phyloP scores from a whole-genome alignment of 352 stramenopile species.

The Heterotrichella gracilis region DNA sequence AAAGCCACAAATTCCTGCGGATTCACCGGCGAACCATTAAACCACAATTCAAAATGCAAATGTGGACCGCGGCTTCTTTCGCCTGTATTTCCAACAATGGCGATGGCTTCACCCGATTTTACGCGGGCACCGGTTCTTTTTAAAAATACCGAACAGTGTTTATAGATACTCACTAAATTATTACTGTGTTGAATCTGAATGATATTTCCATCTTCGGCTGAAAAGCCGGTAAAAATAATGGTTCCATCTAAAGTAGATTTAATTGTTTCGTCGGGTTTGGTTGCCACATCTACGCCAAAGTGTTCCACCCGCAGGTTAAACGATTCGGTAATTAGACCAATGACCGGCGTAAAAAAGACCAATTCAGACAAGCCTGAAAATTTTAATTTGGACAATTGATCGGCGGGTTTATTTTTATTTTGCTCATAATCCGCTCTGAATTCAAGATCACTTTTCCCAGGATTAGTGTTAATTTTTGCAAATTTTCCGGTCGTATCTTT shows the following conservation, averaged over 20 bases:
- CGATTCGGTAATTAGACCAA: neutral
- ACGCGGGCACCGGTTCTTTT: neutral
- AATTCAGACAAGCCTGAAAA: neutral
- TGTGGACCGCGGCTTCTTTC: neutral
- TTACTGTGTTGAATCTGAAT: conserved; percentile 2
- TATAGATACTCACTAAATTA: conserved; percentile 8
- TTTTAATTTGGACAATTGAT: neutral
- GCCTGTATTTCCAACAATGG: neutral
- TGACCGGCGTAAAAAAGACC: neutral
- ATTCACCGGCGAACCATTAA: neutral
- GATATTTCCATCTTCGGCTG: neutral
- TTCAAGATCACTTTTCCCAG: neutral
- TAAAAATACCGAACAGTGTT: neutral
- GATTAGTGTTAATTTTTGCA: neutral
- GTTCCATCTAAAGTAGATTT: neutral
- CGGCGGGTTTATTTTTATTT: neutral
- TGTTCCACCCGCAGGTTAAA: neutral
- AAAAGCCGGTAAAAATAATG: neutral
- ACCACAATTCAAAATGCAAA: conserved; percentile 6
- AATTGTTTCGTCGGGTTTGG: neutral
- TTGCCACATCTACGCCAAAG: neutral
- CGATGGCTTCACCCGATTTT: neutral
- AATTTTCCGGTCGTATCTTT: neutral
- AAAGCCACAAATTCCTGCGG: neutral
- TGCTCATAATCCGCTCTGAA: neutral